These are phyloP conservation scores for Fomitopsis pinicola DNA, from an alignment of 1,284 basidiomycete genomes.

Conservation along the genomic window DNA sequence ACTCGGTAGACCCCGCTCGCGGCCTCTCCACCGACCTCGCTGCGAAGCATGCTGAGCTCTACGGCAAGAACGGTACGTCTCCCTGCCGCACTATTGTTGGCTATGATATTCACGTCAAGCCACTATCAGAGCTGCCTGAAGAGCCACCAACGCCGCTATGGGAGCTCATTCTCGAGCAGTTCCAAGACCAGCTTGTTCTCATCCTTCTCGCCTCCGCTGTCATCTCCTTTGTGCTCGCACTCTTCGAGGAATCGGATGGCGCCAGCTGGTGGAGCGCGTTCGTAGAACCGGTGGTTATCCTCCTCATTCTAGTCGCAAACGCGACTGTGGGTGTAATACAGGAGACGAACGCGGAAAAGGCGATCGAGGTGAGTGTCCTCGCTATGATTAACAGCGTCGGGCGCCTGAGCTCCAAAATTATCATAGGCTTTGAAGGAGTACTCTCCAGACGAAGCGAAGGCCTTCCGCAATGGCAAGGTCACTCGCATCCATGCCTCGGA, in stretches of 20 bases:
- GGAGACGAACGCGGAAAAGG: constrained; percentile 91
- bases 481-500: constrained; percentile 77
- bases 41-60: constrained; percentile 68
- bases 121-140: constrained; percentile 76
- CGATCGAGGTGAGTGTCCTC: constrained; percentile 77
- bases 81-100: neutral
- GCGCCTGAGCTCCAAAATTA: constrained; percentile 5
- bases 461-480: constrained; percentile 73
- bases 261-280: constrained; percentile 76
- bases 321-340: constrained; percentile 94
- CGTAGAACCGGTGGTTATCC: constrained; percentile 89
- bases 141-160: constrained; percentile 88
- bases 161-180: constrained; percentile 94
- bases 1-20: constrained; percentile 47
- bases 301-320: constrained; percentile 91
- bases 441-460: constrained; percentile 92
- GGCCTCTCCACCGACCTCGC: constrained; percentile 64
- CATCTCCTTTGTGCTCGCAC: constrained; percentile 85
- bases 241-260: constrained; percentile 74
- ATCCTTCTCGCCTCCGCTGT: constrained; percentile 91
- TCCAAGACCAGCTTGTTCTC: constrained; percentile 95
- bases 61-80: constrained; percentile 80
- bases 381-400: neutral
- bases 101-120: neutral
- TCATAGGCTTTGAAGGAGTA: constrained; percentile 88